These are phyloP conservation scores for Aphanomyces euteiches DNA, from an alignment of 352 stramenopile genomes.

Conservation along the genomic window DNA sequence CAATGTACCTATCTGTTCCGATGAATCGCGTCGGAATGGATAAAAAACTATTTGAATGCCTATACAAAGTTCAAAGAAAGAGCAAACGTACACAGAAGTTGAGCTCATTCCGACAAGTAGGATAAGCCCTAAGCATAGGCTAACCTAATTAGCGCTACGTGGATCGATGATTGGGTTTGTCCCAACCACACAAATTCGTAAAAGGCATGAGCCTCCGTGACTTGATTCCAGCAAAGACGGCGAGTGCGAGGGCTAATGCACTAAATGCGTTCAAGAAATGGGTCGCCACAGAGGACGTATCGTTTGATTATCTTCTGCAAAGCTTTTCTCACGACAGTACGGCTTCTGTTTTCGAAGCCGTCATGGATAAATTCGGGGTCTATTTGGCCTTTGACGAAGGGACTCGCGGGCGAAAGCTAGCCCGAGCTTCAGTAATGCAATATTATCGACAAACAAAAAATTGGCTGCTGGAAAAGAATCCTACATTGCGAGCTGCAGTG, in stretches of 20 bases:
- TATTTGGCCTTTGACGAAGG: background rate
- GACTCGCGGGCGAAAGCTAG: too few species aligned
- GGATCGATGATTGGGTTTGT: background rate
- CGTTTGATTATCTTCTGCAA: background rate
- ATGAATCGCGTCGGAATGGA: constrained; percentile 1
- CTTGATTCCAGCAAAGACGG: constrained; percentile 1
- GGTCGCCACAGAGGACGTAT: background rate
- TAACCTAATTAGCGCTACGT: background rate
- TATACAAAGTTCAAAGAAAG: background rate
- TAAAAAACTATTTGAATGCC: background rate
- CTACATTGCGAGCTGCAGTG: background rate
- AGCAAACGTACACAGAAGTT: background rate
- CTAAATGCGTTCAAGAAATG: constrained; percentile 2
- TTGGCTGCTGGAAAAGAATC: background rate
- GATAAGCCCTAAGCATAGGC: too few species aligned
- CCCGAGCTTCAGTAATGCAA: background rate
- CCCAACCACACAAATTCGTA: background rate
- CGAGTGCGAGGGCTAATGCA: background rate
- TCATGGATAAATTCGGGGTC: background rate
- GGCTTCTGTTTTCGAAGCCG: background rate
- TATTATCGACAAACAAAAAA: background rate
- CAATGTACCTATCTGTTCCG: background rate
- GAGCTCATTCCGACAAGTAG: background rate
- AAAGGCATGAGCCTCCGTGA: background rate
- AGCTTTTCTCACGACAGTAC: background rate